These are phyloP conservation scores for Moniliophthora roreri DNA, from an alignment of 1,284 basidiomycete species.

Conservation along the genomic window DNA sequence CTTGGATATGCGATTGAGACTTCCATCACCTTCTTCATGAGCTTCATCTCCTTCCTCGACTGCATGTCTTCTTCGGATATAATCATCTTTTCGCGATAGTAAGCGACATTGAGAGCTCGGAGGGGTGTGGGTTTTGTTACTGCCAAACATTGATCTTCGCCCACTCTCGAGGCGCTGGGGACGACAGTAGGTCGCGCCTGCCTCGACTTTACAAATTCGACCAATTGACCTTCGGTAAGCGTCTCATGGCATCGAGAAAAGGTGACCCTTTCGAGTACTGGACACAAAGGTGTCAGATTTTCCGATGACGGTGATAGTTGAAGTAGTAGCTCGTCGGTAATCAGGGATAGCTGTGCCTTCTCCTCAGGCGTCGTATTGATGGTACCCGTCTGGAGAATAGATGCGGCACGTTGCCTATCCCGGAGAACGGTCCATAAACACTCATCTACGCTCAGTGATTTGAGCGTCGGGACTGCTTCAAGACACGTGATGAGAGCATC, in stretches of 20 bases:
- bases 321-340: slow-evolving; percentile 1
- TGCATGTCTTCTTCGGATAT: slow-evolving; percentile 11
- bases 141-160: neutral
- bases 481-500: neutral
- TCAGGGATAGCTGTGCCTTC: neutral
- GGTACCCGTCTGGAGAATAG: neutral
- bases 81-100: neutral
- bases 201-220: neutral
- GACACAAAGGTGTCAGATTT: neutral
- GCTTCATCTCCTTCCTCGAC: slow-evolving; percentile 7
- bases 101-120: neutral
- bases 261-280: neutral
- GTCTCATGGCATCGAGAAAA: neutral
- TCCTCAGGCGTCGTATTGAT: neutral
- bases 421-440: slow-evolving; percentile 1
- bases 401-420: neutral
- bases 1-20: neutral
- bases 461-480: neutral
- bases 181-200: neutral
- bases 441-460: neutral
- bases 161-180: neutral
- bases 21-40: neutral
- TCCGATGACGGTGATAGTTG: neutral
- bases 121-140: neutral
- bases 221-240: neutral